Evolutionary conservation across 2,329 filamentous ascomycete species (phyloP).

Genomic region (Stagonosporopsis chrysanthemi): DNA sequence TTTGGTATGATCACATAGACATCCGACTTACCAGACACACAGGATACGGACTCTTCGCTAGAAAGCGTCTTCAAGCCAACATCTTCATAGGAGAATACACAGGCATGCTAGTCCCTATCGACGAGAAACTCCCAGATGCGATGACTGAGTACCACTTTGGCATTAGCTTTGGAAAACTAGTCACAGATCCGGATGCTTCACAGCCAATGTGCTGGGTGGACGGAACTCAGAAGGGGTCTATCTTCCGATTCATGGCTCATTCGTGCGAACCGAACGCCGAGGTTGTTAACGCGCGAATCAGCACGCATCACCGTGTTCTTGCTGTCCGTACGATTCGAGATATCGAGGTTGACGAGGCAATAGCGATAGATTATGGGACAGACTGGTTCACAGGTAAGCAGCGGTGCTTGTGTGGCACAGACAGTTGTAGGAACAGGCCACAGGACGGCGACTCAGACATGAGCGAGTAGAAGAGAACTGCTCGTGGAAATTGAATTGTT

Average conservation of each 20-base stretch:
- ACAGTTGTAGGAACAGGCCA: neutral
- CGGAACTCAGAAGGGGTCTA: neutral
- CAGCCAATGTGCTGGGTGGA: constrained; percentile 1
- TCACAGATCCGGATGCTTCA: neutral
- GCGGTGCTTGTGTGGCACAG: neutral
- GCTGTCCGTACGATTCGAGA: neutral
- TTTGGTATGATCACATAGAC: neutral
- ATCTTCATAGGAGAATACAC: constrained; percentile 3
- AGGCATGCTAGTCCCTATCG: neutral
- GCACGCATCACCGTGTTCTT: neutral
- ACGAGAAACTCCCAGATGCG: neutral
- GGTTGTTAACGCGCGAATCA: neutral
- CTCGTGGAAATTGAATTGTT: neutral
- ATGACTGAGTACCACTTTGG: neutral
- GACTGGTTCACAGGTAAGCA: neutral
- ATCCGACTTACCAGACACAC: neutral
- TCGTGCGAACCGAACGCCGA: constrained; percentile 5
- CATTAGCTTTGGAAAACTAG: neutral
- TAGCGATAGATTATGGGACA: neutral
- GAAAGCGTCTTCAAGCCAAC: neutral
- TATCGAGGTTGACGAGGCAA: neutral
- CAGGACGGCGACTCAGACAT: neutral
- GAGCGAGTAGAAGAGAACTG: neutral
- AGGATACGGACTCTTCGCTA: constrained; percentile 3
- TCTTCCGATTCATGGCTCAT: constrained; percentile 6